Evolutionary conservation across 148 eudicot genomes (phyloP), one percentile per base, ranked within the genome.

Genomic region (Rhododendron ovatum): DNA sequence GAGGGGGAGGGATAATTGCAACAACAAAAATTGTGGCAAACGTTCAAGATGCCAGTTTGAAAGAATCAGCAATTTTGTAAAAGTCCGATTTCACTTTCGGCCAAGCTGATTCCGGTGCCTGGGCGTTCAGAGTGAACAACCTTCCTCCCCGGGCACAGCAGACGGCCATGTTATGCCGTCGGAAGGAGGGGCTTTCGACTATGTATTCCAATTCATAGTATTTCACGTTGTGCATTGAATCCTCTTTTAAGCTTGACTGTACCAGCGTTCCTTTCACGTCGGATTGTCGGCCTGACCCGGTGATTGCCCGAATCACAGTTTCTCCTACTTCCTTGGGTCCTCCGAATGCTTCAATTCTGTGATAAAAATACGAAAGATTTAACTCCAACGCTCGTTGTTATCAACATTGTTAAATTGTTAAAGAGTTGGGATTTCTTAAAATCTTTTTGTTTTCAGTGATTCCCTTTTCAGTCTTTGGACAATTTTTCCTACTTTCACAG

Each of bases 271-370:
- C 98, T 88, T 91, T 93, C 76, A 94, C 90, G 81, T 93, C 90
- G 14, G 93, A 63, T 14, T 88, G 90, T 20, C 92, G 90, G 48
- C 89, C 84, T 1, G 91, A 87, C 63, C 91, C 91, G 9, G 97
- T 94, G 17, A 98, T 92, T 26, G 87, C 87, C 55, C 90, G 89
- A 7, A 94, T 86, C n/a, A 98, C 87, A 17, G 92, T 89, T 86
- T 94, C 96, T 87, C 98, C 98, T 3, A 97, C 95, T 87, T 95
- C 96, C 71, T 93, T 87, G 50, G 98, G 89, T 77, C 94, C 96
- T 45, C 99, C 98, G 87, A 94, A 98, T 78, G 98, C 94, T 88
- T 98, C 98, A 12, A 98, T 98, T 86, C 99, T 97, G 88, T 61
- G 13, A 48, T 63, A 37, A 78, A 90, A 24, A 73, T 67, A 78